Conservation (phyloP, 768 basidiomycete species). For the Holtermanniella nyarrowii region DNA sequence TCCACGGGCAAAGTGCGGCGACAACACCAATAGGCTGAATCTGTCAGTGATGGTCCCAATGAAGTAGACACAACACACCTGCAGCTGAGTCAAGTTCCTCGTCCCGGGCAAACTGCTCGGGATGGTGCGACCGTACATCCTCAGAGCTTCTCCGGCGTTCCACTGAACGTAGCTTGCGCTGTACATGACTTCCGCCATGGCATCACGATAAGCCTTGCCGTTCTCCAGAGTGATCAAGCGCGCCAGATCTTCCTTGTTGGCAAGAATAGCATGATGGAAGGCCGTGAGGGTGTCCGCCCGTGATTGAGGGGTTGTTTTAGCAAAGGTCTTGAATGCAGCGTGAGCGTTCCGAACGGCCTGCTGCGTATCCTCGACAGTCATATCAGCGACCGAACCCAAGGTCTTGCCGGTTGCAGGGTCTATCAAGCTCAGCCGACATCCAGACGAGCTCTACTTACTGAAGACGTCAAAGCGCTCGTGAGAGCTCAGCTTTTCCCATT, state of each 20-base stretch:
- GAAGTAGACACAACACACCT: slow-evolving; percentile 38
- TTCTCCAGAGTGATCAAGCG: slow-evolving; percentile 86
- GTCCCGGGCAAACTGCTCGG: slow-evolving; percentile 60
- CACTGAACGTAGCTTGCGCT: slow-evolving; percentile 25
- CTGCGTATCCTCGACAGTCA: slow-evolving; percentile 73
- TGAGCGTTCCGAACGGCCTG: slow-evolving; percentile 73
- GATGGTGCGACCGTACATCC: slow-evolving; percentile 83
- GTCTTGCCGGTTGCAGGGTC: slow-evolving; percentile 80
- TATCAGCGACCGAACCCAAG: slow-evolving; percentile 79
- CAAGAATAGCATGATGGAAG: slow-evolving; percentile 64
- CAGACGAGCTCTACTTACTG: slow-evolving; percentile 48
- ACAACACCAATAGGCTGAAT: slow-evolving; percentile 40
- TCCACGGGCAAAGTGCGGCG: slow-evolving; percentile 42
- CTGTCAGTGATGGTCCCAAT: background rate
- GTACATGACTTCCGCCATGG: slow-evolving; percentile 76
- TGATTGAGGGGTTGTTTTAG: slow-evolving; percentile 70
- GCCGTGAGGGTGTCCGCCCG: slow-evolving; percentile 77
- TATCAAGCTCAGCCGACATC: slow-evolving; percentile 31
- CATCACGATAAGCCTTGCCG: slow-evolving; percentile 79
- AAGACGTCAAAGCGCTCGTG: slow-evolving; percentile 63
- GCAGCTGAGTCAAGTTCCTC: slow-evolving; percentile 84
- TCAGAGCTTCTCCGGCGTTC: slow-evolving; percentile 78
- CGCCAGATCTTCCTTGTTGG: slow-evolving; percentile 75
- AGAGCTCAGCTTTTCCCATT: slow-evolving; percentile 72
- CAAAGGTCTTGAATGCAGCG: slow-evolving; percentile 73